A percentile compares a stretch with the other conserved stretches of the same genome.
Conservation (phyloP, 768 basidiomycete species). For the Amanita pallidorosea region DNA sequence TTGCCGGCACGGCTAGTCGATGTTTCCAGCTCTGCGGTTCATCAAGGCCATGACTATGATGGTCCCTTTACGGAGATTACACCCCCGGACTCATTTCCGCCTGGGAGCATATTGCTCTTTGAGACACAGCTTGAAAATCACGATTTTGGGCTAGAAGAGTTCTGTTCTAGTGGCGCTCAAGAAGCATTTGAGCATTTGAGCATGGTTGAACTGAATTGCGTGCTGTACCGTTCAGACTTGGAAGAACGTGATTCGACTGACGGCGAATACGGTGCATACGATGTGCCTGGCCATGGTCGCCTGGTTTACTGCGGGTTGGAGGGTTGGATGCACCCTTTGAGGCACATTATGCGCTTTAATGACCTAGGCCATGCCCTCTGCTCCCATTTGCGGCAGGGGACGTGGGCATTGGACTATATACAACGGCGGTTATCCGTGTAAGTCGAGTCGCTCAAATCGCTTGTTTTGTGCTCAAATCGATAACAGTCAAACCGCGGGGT, state of each 20-base stretch:
- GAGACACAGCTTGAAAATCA: slow-evolving; percentile 73
- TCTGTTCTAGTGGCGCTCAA: slow-evolving; percentile 62
- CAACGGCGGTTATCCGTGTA: slow-evolving; percentile 59
- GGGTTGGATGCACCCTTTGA: slow-evolving; percentile 91
- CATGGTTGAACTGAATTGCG: slow-evolving; percentile 81
- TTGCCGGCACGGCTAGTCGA: slow-evolving; percentile 61
- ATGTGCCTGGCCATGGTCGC: slow-evolving; percentile 63
- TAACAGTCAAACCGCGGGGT: slow-evolving; percentile 43
- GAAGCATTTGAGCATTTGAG: slow-evolving; percentile 65
- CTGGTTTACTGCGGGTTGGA: slow-evolving; percentile 90
- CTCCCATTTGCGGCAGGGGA: slow-evolving; percentile 75
- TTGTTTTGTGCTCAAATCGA: not conserved
- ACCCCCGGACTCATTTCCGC: slow-evolving; percentile 88
- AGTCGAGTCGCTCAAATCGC: slow-evolving; percentile 18
- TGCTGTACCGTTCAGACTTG: slow-evolving; percentile 78
- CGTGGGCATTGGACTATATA: slow-evolving; percentile 90
- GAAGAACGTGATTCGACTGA: slow-evolving; percentile 87
- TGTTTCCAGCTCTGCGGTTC: slow-evolving; percentile 45
- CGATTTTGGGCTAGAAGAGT: slow-evolving; percentile 58
- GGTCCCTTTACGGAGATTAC: slow-evolving; percentile 69
- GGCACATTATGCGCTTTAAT: slow-evolving; percentile 78
- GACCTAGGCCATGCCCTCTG: slow-evolving; percentile 92
- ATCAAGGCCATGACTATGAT: slow-evolving; percentile 51
- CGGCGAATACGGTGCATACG: slow-evolving; percentile 75
- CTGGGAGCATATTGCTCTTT: slow-evolving; percentile 91